Evolutionary conservation across 192 early-diverging fungal species (phyloP).

Genomic region (Chytriomyces confervae): DNA sequence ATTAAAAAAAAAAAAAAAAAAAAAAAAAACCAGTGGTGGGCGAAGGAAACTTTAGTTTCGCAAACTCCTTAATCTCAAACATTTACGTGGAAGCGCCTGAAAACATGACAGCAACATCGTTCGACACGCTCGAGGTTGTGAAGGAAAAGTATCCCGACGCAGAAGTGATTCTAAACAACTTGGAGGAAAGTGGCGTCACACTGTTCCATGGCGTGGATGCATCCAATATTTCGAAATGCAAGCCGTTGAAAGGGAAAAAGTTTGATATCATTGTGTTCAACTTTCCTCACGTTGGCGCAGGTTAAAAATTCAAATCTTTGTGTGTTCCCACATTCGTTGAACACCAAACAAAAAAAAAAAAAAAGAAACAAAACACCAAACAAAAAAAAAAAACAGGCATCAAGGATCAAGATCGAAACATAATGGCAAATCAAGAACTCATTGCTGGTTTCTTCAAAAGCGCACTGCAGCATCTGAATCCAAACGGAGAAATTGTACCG

Average conservation of each 20-base stretch:
- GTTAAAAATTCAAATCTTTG: too few relatives aligned
- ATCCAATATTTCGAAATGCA: constrained; percentile 65
- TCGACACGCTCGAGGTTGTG: constrained; percentile 72
- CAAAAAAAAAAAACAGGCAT: too few relatives aligned
- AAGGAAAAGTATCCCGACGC: constrained; percentile 80
- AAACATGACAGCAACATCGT: constrained; percentile 76
- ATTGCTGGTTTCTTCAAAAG: constrained; percentile 39
- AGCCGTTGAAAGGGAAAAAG: constrained; percentile 52
- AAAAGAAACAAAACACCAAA: too few relatives aligned
- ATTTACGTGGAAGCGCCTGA: constrained; percentile 59
- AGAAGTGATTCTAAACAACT: constrained; percentile 65
- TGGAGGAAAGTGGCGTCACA: constrained; percentile 67
- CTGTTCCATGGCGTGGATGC: constrained; percentile 82
- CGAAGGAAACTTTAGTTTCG: constrained; percentile 90
- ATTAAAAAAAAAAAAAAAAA: too few relatives aligned
- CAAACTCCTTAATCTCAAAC: constrained; percentile 67
- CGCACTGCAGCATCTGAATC: constrained; percentile 24
- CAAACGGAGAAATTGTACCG: constrained; percentile 17
- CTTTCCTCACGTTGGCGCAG: constrained; percentile 88
- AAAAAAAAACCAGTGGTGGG: constrained; percentile 22
- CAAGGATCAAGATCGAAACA: constrained; percentile 90
- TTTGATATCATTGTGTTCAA: constrained; percentile 93
- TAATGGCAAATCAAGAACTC: constrained; percentile 75
- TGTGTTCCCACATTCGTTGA: too few relatives aligned
- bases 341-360: too few relatives aligned